A percentile compares a stretch with the other conserved stretches of the same genome.
Conservation (phyloP, 2,329 filamentous ascomycete genomes). For the Sclerotiophoma versabilis region DNA sequence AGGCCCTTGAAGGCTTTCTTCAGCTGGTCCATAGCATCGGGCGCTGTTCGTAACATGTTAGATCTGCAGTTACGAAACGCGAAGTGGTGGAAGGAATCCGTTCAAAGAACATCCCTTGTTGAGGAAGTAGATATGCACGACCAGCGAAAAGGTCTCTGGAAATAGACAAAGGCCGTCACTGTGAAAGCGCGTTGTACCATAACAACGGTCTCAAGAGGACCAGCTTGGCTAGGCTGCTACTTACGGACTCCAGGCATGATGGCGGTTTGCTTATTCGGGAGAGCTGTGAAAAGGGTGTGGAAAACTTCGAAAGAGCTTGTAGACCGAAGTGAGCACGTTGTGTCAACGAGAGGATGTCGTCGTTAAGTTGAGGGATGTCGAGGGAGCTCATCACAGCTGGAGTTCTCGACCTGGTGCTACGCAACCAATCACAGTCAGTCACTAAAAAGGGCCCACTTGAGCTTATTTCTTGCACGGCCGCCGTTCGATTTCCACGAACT, state of each 20-base stretch:
- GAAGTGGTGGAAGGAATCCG: background rate
- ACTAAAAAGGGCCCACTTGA: conserved; percentile 5
- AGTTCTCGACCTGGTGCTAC: conserved; percentile 4
- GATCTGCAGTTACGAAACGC: background rate
- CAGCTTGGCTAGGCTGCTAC: conserved; percentile 22
- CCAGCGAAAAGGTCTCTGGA: background rate
- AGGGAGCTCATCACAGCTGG: conserved; percentile 4
- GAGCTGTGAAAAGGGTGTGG: background rate
- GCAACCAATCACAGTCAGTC: background rate
- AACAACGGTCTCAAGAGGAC: conserved; percentile 3
- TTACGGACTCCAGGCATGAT: conserved; percentile 52
- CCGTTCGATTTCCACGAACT: conserved; percentile 1
- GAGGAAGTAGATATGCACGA: background rate
- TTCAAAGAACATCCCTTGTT: background rate
- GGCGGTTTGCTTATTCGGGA: conserved; percentile 1
- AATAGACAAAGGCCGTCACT: background rate
- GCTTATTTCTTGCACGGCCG: conserved; percentile 12
- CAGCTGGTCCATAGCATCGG: conserved; percentile 44
- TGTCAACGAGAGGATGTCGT: background rate
- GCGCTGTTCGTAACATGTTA: conserved; percentile 33
- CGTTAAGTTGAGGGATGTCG: conserved; percentile 9
- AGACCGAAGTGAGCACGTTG: background rate
- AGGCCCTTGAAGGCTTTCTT: conserved; percentile 50
- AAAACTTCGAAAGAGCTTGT: background rate
- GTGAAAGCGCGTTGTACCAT: background rate